Base-by-base conservation (phyloP, 768 basidiomycete species). In the Leccinum aurantiacum region DNA sequence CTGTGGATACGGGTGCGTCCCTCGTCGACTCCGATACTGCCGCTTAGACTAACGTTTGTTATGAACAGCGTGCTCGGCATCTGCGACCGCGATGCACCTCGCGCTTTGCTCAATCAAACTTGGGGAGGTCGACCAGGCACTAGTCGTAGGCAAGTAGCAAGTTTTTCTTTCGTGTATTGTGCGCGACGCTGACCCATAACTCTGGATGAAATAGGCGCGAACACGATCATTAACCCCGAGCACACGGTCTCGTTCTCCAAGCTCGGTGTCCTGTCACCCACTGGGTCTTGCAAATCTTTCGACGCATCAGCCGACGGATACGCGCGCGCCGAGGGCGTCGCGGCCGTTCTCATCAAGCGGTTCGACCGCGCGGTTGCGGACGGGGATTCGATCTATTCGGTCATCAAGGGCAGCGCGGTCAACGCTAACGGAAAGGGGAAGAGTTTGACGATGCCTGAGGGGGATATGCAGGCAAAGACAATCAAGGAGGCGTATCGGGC, bases 121-220 rank as follows among this genome's bases (percentile, higher is more conserved):
- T 33, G 80, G 80, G 1, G 82, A 83, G 46, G 76, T 82, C 33
- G 76, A 81, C 27, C 75, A 79, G 4, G 82, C 82, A 0, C 71
- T 84, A 8, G 76, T 84, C 29, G 66, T 70, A 0, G 69, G 68
- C 61, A 3, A 57, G 68, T 59, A n/a, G 11, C 46, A 22, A 22
- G 8, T 44, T n/a, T 9, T 51, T 13, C 7, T 22, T 24, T 17
- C 15, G 1, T 33, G 14, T 38, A 5, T 1, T 4, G 2, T 24
- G 6, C 3, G 2, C 6, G 61, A 56, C 29, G 8, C 17, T 59
- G 41, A 63, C 25, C 41, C n/a, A 44, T 13, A 14, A 27, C 10
- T 13, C n/a, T n/a, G 4, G 44, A 7, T 49, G 14, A 7, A 11
- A 52, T 47, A 70, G 69, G 67, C 49, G 72, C 69, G 10, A 73